These are phyloP conservation scores for Gynostemma pentaphyllum DNA, from an alignment of 306 rosid species.

Conservation along the genomic window DNA sequence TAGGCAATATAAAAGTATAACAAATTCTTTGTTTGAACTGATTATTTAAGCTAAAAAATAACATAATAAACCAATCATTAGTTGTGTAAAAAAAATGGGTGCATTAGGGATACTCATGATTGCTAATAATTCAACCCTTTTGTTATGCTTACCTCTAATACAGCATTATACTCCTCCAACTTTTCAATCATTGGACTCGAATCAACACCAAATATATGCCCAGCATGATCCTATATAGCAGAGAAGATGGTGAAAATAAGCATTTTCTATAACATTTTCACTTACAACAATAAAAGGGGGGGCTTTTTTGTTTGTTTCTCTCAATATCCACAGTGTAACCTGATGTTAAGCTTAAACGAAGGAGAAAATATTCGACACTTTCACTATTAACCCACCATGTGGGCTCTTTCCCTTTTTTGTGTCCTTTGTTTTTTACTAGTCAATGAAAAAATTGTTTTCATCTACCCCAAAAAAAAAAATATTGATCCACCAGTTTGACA, in stretches of 20 bases:
- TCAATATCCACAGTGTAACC: not conserved
- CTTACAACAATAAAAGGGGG: no score
- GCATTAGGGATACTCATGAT: not conserved
- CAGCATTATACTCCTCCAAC: conserved; percentile 72
- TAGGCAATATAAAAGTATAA: not conserved
- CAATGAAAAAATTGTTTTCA: no score
- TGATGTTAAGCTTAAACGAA: not conserved
- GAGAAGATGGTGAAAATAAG: conserved; percentile 5
- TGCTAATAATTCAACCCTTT: not conserved
- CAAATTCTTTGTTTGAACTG: not conserved
- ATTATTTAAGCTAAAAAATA: not conserved
- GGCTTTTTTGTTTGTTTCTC: not conserved
- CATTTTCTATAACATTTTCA: not conserved
- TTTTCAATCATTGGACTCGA: conserved; percentile 80
- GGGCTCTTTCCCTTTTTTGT: no score
- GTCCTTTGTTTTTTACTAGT: no score
- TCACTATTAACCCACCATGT: not conserved
- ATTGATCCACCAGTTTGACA: no score
- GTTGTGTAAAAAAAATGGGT: not conserved
- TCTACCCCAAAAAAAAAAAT: no score
- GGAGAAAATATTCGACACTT: not conserved
- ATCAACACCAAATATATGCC: conserved; percentile 95
- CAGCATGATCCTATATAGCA: conserved; percentile 77
- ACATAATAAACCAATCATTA: not conserved
- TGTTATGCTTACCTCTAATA: conserved; percentile 40